Percentiles rank a stretch among this genome's conserved stretches.
Evolutionary conservation across 345 rosid genomes (phyloP).

Genomic region (Ricinus communis): DNA sequence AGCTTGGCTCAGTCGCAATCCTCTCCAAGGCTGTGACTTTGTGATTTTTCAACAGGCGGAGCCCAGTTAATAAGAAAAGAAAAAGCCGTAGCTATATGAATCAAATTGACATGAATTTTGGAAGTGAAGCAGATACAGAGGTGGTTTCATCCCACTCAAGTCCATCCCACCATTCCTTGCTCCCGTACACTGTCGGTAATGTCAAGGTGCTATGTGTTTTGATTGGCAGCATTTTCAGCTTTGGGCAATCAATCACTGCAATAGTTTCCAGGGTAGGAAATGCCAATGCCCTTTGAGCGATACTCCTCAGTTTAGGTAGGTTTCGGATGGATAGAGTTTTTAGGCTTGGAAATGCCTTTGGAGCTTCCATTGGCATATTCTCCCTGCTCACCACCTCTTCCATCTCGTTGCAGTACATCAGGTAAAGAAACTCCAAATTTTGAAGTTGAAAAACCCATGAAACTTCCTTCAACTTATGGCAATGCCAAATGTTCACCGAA

Average conservation of each 20-base stretch:
- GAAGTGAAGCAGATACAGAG: slow-evolving; percentile 20
- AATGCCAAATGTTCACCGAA: slow-evolving; percentile 44
- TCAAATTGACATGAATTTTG: slow-evolving; percentile 38
- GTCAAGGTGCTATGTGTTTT: slow-evolving; percentile 4
- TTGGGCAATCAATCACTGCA: slow-evolving; percentile 43
- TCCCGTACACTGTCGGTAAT: slow-evolving; percentile 37
- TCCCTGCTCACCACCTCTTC: slow-evolving; percentile 35
- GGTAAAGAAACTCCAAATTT: slow-evolving; percentile 42
- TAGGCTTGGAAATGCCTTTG: slow-evolving; percentile 37
- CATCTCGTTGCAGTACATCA: slow-evolving; percentile 46
- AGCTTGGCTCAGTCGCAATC: too few species aligned
- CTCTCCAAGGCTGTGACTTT: too few species aligned
- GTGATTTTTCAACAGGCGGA: too few species aligned
- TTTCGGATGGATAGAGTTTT: slow-evolving; percentile 39
- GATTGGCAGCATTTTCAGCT: slow-evolving; percentile 40
- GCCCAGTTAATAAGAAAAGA: too few species aligned
- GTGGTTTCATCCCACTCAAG: slow-evolving; percentile 32
- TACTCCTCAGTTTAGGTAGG: slow-evolving; percentile 44
- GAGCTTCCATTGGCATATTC: slow-evolving; percentile 15
- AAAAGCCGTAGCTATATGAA: not conserved
- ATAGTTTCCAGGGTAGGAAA: slow-evolving; percentile 41
- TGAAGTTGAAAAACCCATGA: slow-evolving; percentile 45
- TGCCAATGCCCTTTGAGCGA: slow-evolving; percentile 27
- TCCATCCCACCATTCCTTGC: slow-evolving; percentile 51
- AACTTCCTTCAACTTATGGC: slow-evolving; percentile 44